Evolutionary conservation across 805 yeast genomes (phyloP), one percentile per base, ranked within the genome.

Genomic region (Zygoascus tannicola): DNA sequence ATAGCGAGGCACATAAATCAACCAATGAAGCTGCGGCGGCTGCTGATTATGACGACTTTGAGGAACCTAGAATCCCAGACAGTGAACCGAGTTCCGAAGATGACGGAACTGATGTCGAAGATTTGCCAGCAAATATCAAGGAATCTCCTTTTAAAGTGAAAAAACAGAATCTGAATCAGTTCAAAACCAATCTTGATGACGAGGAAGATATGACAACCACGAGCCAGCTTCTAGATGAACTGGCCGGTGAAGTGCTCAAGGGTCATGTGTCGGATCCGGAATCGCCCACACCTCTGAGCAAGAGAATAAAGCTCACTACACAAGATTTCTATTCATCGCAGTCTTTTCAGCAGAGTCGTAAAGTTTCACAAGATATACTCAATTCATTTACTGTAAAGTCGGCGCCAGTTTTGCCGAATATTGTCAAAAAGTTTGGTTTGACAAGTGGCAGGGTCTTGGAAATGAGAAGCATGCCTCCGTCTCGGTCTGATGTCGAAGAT

Each of bases 401-500:
- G n/a, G n/a, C 32, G 8, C 14, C 12, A 5, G 20, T 22, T 21
- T 23, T 37, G 15, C 16, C 10, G 12, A 37, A n/a, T 22, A 22
- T 37, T 23, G 32, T 15, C 4, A 22, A 12, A 14, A 20, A 37
- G 3, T 26, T 37, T 21, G n/a, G 22, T 15, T 3, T 37, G 12
- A 12, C 4, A 22, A 26, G 21, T 23, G 19, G 3, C 5, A 37
- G 32, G 16, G 18, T 23, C 22, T 23, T 22, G 14, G 36, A 28
- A 30, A 30, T 44, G 1, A 30, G 37, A 12, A 21, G 36, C n/a
- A 20, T 15, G 4, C 53, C 56, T 1, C 56, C 70, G 0, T 32
- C 45, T 1, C 52, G 47, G 26, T 32, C 36, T 3, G 70, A 67
- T 38, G 67, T 78, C 15, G 56, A 68, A 3, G 57, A 63, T 20